Evolutionary conservation across 2,329 filamentous ascomycete genomes (phyloP), one percentile per base, ranked within the genome.

Genomic region (Tolypocladium ophioglossoides): DNA sequence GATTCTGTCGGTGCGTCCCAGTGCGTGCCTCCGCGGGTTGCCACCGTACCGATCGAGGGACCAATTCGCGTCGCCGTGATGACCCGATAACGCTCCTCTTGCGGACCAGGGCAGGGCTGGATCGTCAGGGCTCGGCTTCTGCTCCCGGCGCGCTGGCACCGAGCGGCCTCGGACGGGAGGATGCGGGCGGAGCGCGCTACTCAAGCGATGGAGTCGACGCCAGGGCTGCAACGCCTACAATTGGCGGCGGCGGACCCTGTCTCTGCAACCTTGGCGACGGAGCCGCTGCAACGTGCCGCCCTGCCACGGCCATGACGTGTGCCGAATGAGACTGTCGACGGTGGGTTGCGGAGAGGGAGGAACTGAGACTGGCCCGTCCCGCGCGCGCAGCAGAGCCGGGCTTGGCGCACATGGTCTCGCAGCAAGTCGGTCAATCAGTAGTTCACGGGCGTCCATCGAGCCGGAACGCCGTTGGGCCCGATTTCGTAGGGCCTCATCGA

Each of bases 391-490:
- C 12, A 27, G 35, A 27, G 20, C 48, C 48, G 3, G 38, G 46
- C 32, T 14, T 11, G n/a, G 46, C 30, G 12, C 24, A 12, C 11
- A 24, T 2, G n/a, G 40, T 7, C 40, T 14, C 41, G 22, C 14
- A 8, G 41, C 41, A 10, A 11, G 41, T 47, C 24, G 8, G 3
- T n/a, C 27, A 9, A n/a, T 27, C 18, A 72, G 58, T 52, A 59
- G 50, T 54, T 61, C 52, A 66, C 54, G 18, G 78, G 66, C 56
- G 81, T 72, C 82, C 82, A 86, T 61, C 83, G 73, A 22, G 74
- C 70, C 22, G 83, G 83, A 37, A 85, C 76, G 32, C 83, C 83
- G 56, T 83, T 77, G 38, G 74, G 61, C 39, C 78, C 74, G 56
- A 84, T 74, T 56, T 78, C 76, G 67, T 85, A 84, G 12, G 75